Conservation (phyloP, 2,329 filamentous ascomycete species). For the Bipolaris bicolor region DNA sequence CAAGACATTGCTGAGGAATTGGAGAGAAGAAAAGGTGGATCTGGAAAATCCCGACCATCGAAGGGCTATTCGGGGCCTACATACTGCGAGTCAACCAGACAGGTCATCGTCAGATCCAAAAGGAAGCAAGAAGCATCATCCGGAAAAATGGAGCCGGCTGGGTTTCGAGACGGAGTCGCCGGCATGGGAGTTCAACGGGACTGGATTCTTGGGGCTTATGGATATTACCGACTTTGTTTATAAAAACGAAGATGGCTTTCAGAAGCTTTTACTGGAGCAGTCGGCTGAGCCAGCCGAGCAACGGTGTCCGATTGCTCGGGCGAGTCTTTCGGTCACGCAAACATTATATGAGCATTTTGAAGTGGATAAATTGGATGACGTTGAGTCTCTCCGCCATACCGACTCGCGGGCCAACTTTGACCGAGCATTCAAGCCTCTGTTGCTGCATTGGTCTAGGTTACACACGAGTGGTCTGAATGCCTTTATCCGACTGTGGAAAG, state of each 20-base stretch:
- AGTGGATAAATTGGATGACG: conserved; percentile 80
- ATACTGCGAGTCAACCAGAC: conserved; percentile 80
- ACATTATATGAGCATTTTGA: conserved; percentile 96
- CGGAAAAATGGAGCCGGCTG: conserved; percentile 89
- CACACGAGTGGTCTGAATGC: conserved; percentile 85
- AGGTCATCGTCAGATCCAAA: conserved; percentile 49
- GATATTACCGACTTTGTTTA: conserved; percentile 92
- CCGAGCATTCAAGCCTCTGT: conserved; percentile 80
- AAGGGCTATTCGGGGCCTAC: conserved; percentile 81
- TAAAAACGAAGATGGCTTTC: conserved; percentile 89
- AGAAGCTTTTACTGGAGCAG: conserved; percentile 90
- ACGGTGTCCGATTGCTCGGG: conserved; percentile 84
- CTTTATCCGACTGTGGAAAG: conserved; percentile 92
- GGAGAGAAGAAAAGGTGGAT: conserved; percentile 84
- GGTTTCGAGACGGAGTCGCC: conserved; percentile 93
- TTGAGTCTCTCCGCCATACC: conserved; percentile 78
- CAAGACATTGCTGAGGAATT: conserved; percentile 84
- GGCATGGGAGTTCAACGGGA: conserved; percentile 79
- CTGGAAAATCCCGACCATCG: conserved; percentile 87
- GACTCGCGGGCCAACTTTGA: conserved; percentile 82
- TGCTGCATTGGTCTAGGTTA: conserved; percentile 91
- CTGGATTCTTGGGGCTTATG: conserved; percentile 95
- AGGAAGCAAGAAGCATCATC: conserved; percentile 75
- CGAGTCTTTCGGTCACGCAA: conserved; percentile 83
- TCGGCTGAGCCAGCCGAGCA: conserved; percentile 72